Percentiles rank a stretch among this genome's conserved stretches.
Evolutionary conservation across 805 yeast genomes (phyloP).

Genomic region (Ogataea allantospora): DNA sequence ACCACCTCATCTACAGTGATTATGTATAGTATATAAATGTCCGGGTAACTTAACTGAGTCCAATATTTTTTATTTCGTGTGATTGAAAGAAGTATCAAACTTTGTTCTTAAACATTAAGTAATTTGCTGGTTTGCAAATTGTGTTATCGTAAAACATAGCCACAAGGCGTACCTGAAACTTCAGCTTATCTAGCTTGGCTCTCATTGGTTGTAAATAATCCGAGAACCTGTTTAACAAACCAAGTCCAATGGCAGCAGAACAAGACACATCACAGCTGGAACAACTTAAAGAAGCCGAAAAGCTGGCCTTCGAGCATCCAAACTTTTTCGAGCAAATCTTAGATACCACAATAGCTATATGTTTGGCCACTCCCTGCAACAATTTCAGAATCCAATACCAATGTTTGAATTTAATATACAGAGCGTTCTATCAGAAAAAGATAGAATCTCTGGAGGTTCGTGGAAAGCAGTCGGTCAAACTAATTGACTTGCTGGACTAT

Average conservation of each 20-base stretch:
- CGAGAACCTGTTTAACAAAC: background rate
- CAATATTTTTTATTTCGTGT: background rate
- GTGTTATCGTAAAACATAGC: background rate
- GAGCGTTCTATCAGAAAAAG: constrained; percentile 23
- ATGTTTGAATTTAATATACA: constrained; percentile 27
- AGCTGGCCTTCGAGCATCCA: constrained; percentile 22
- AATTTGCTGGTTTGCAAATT: background rate
- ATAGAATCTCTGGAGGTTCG: constrained; percentile 24
- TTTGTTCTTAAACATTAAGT: background rate
- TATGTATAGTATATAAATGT: background rate
- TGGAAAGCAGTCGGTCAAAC: constrained; percentile 18
- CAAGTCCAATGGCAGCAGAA: constrained; percentile 17
- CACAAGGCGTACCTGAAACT: background rate
- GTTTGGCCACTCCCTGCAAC: constrained; percentile 15
- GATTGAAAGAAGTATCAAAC: background rate
- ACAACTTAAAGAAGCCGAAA: constrained; percentile 24
- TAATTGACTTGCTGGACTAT: constrained; percentile 24
- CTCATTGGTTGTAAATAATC: background rate
- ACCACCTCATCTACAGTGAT: constrained; percentile 21
- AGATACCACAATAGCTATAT: constrained; percentile 25
- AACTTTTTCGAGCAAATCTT: constrained; percentile 21
- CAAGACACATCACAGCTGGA: constrained; percentile 15
- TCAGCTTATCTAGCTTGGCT: background rate
- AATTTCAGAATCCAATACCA: constrained; percentile 21
- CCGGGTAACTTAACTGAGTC: constrained; percentile 3